These are phyloP conservation scores for Pestalotiopsis sp. DNA, from an alignment of 2,329 filamentous ascomycete species.

Conservation along the genomic window DNA sequence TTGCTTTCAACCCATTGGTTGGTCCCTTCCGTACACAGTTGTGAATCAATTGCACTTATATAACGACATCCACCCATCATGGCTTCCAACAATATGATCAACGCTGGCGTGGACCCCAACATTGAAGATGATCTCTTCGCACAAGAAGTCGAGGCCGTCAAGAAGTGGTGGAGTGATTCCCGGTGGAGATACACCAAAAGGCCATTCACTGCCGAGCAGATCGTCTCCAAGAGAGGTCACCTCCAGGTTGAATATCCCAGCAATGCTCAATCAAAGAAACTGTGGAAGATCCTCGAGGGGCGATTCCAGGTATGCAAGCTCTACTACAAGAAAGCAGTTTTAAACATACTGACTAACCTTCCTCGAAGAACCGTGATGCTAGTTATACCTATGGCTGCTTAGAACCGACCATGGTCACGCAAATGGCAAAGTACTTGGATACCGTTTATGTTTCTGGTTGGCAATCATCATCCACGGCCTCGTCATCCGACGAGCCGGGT, in stretches of 20 bases:
- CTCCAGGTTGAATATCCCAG: slow-evolving; percentile 90
- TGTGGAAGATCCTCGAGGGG: slow-evolving; percentile 85
- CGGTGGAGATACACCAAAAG: slow-evolving; percentile 93
- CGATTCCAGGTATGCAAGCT: slow-evolving; percentile 72
- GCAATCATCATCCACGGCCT: slow-evolving; percentile 97
- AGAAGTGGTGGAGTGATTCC: slow-evolving; percentile 91
- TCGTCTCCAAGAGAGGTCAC: slow-evolving; percentile 91
- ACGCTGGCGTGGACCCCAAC: slow-evolving; percentile 54
- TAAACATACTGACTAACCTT: slow-evolving; percentile 5
- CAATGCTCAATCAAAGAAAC: slow-evolving; percentile 87
- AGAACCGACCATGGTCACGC: slow-evolving; percentile 96
- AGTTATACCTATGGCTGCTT: slow-evolving; percentile 97
- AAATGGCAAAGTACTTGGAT: slow-evolving; percentile 99
- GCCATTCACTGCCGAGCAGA: slow-evolving; percentile 93
- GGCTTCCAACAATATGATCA: slow-evolving; percentile 64
- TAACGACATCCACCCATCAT: slow-evolving; percentile 37
- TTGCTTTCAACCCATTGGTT: neutral
- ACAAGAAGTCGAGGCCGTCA: slow-evolving; percentile 82
- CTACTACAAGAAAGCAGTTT: slow-evolving; percentile 1
- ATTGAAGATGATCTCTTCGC: slow-evolving; percentile 68
- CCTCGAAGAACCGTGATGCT: slow-evolving; percentile 71
- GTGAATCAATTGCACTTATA: neutral
- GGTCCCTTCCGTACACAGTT: neutral
- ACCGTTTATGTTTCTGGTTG: slow-evolving; percentile 98
- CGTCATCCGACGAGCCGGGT: slow-evolving; percentile 90